Base-by-base conservation (phyloP, 495 filamentous ascomycete genomes). In the Bathelium albidoporum region DNA sequence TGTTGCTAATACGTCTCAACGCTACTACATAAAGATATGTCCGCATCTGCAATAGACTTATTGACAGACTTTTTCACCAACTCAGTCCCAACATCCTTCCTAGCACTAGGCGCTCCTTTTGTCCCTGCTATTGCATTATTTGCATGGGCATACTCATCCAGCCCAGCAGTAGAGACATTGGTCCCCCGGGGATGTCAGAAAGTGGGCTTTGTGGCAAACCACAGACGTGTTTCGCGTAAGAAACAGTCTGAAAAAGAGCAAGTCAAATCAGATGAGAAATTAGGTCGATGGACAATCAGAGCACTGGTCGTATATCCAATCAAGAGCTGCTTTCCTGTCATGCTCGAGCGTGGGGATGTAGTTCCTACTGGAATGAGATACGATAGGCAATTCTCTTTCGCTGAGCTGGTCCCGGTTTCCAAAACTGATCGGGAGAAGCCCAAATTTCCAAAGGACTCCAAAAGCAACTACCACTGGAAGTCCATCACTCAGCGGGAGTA, bases 301-400 rank as follows among this genome's bases (percentile, higher is more conserved):
- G 89, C 88, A 58, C 80, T 96, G 43, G 91, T 87, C 77, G 86
- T 90, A 44, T 95, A 92, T 72, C 93, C 93, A 0, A 76, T 96
- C 68, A 97, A 97, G 77, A 90, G 87, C 63, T 96, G 92, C 72
- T 78, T 80, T 65, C 89, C 87, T 16, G 84, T 96, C 22, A 90
- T 96, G 74, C 70, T 96, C 59, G 75, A 81, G 60, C 69, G 78
- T 59, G 85, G 83, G 49, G 83, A 85, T 59, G 81, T 95, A 3
- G 75, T 91, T 31, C 71, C 82, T 4, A 85, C 84, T 18, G 92
- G 92, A 2, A 79, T 97, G 53, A 80, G 88, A 72, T 88, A 87
- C 72, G 93, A 97, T 73, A 86, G 93, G 1, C 84, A 89, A 67
- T 96, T 91, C 78, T 87, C 83, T 58, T 90, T 96, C 67, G 89